Percentiles rank a stretch among this genome's conserved stretches.
These are phyloP conservation scores for Steccherinum ochraceum DNA, from an alignment of 768 basidiomycete species.

Conservation along the genomic window DNA sequence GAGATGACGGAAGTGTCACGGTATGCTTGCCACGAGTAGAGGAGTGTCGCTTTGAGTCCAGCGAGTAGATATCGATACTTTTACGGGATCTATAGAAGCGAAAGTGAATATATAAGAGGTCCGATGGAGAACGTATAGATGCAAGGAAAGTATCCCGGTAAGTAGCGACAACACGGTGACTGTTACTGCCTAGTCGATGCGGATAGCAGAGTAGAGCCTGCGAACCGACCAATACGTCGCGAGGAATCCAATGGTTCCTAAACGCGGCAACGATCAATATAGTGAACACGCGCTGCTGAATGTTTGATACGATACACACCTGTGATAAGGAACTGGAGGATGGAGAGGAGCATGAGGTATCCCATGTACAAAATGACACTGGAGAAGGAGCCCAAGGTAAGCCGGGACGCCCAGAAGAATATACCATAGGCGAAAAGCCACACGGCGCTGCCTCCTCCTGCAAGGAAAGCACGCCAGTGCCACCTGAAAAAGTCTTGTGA, in stretches of 20 bases:
- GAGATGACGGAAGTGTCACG: too few relatives aligned
- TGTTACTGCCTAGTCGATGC: constrained; percentile 49
- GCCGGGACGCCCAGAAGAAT: constrained; percentile 82
- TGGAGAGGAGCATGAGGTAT: constrained; percentile 75
- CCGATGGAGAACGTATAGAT: too few relatives aligned
- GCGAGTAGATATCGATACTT: too few relatives aligned
- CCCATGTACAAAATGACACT: constrained; percentile 85
- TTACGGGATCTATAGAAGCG: too few relatives aligned
- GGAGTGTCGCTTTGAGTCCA: too few relatives aligned
- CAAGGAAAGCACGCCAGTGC: constrained; percentile 95
- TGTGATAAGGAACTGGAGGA: constrained; percentile 86
- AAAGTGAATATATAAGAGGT: too few relatives aligned
- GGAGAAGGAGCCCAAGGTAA: constrained; percentile 79
- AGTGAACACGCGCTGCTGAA: background rate
- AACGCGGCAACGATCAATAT: constrained; percentile 6
- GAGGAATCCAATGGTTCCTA: constrained; percentile 87
- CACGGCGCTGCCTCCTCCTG: constrained; percentile 87
- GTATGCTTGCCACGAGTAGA: too few relatives aligned
- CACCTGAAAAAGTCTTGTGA: constrained; percentile 64
- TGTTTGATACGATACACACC: constrained; percentile 46
- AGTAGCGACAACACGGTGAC: background rate
- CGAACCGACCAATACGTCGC: constrained; percentile 90
- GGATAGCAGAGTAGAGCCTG: constrained; percentile 74
- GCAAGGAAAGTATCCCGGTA: too few relatives aligned
- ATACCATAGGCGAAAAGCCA: constrained; percentile 88